Evolutionary conservation across 1,284 basidiomycete species (phyloP), one percentile per base, ranked within the genome.

Genomic region (Erythrobasidium hasegawianum): DNA sequence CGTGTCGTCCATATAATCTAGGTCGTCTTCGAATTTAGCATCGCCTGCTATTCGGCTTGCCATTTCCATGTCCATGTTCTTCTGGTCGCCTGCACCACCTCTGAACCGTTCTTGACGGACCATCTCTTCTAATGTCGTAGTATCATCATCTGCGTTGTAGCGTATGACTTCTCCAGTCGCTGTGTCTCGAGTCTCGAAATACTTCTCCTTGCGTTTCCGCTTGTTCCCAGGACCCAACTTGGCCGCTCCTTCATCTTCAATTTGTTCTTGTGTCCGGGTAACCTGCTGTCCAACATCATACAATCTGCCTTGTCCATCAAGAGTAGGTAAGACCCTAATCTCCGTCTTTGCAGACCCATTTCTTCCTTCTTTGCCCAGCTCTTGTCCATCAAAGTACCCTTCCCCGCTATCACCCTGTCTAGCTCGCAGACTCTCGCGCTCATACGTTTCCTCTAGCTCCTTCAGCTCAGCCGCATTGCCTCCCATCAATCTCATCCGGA

Each of bases 1-100:
- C 76, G 97, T 95, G 70, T 97, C 94, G 72, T 99, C 96, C 71
- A 97, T 88, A 73, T 97, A 97, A 56, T 97, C 95, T 22, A 93
- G 79, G 75, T 93, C 84, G 72, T 87, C 86, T 86, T 90, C 80
- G 76, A 91, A 98, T 70, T 87, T 87, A 2, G 85, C 86, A 77
- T 98, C 95, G 1, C 85, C 83, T 79, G 89, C 86, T 68, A 98
- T 92, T 13, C 89, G 87, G 52, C 83, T 80, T 0, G 95, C 95
- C 72, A 97, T 86, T 76, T 95, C 88, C 18, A 86, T 86, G 76
- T 99, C 94, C 67, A 94, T 79, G 73, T 92, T 83, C 81, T 97
- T 97, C 79, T 94, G 89, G 77, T 93, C 90, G 1, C 85, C 81
- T 70, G 89, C 84, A 8, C 96, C 95, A 33, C 87, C 94, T 43